Base-by-base conservation (phyloP, 1,284 basidiomycete genomes). In the Naganishia liquefaciens region DNA sequence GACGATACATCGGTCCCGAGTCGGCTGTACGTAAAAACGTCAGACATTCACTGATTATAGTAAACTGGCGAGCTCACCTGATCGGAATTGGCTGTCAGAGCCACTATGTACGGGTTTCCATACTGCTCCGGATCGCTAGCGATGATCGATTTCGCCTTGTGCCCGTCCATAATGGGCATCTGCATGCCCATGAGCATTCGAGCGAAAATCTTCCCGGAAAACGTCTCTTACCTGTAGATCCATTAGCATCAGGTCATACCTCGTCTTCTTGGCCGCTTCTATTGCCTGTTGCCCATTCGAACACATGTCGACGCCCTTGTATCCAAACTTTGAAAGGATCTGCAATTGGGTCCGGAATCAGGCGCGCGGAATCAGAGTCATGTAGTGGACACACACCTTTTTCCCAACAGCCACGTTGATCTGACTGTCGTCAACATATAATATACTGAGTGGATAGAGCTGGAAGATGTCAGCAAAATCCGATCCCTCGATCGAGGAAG, bases 351-450 rank as follows among this genome's bases (percentile, higher is more conserved):
- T n/a, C n/a, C n/a, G n/a, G n/a, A n/a, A n/a, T n/a, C n/a, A n/a
- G n/a, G n/a, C n/a, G n/a, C n/a, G n/a, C n/a, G n/a, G n/a, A n/a
- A n/a, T n/a, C n/a, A n/a, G n/a, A n/a, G n/a, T n/a, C n/a, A n/a
- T n/a, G n/a, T n/a, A n/a, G n/a, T n/a, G n/a, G n/a, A n/a, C n/a
- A n/a, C n/a, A n/a, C n/a, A n/a, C n/a, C n/a, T 74, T 64, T 27
- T 64, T 57, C 13, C 63, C 63, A 5, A 64, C 63, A 25, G 54
- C 55, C 7, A 64, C 63, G 61, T 79, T 79, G 66, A 77, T 71
- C 0, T 60, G 55, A 51, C 75, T 76, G 66, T 79, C 76, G 57
- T 79, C 77, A 4, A 79, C 76, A 3, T 77, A 66, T 13, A 77
- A 69, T 25, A 79, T 74, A 11, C 67, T 52, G 7, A 77, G 70